Evolutionary conservation across 2,329 filamentous ascomycete species (phyloP), one percentile per base, ranked within the genome.

Genomic region (Penicillium glabrum): DNA sequence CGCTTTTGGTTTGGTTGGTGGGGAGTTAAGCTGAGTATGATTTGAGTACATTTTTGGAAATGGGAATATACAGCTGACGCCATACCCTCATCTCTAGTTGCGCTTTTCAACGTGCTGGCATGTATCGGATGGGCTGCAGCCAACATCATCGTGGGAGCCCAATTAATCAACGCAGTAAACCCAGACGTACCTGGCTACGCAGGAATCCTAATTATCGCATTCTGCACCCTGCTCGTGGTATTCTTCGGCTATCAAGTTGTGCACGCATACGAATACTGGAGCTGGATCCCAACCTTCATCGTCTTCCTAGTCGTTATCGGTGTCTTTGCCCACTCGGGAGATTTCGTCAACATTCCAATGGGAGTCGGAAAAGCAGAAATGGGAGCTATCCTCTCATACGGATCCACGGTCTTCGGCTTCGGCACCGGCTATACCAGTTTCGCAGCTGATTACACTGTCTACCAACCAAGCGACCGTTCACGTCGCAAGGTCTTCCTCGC

Each of bases 391-490:
- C 78, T 93, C 44, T 86, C 84, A 52, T 89, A 89, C 65, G 82
- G 85, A 46, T 81, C 86, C 8, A 82, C 86, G 21, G 79, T 91
- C 29, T 87, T 85, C 71, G 84, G 87, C 35, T 87, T 89, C 68
- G 81, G 86, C 19, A 86, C 88, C 0, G 83, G 89, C 51, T 93
- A 90, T 89, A 85, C 87, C 0, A 83, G 83, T 7, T 89, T 86
- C 59, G 88, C 89, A 0, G 86, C 88, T 5, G 90, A 93, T 69
- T 93, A 92, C 72, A 90, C 88, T n/a, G 88, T 91, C 53, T 93
- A 93, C 72, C 89, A 91, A 65, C 88, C 89, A 0, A 77, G 80
- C 3, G 79, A 74, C 21, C 84, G 85, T 29, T 81, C 82, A n/a
- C 81, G 84, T 19, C 70, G 70, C 35, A 85, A 86, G 53, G 79